phyloP scores from a whole-genome alignment of 495 filamentous ascomycete genomes.

The Podospora pseudocomata region DNA sequence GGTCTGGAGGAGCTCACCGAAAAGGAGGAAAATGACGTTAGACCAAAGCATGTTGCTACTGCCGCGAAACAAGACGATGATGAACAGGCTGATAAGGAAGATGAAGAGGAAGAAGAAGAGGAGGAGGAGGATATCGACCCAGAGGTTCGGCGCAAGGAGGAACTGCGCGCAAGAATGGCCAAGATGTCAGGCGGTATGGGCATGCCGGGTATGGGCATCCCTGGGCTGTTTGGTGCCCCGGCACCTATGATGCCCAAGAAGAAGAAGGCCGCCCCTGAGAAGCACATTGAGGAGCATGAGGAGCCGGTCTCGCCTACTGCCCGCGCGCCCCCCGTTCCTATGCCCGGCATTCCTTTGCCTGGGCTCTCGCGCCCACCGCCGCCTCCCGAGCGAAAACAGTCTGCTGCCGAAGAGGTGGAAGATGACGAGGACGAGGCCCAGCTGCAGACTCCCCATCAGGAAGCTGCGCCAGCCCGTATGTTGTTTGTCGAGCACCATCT shows the following conservation, averaged over 20 bases:
- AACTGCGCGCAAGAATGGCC: conserved; percentile 90
- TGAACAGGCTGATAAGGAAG: conserved; percentile 50
- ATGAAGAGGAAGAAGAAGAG: conserved; percentile 64
- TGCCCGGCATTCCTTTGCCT: conserved; percentile 63
- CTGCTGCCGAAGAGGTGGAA: conserved; percentile 40
- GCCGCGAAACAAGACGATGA: conserved; percentile 38
- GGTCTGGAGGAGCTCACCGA: conserved; percentile 73
- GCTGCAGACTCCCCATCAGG: conserved; percentile 37
- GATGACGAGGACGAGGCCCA: conserved; percentile 36
- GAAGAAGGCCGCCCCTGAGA: conserved; percentile 54
- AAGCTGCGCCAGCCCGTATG: conserved; percentile 47
- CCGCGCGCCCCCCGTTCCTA: conserved; percentile 65
- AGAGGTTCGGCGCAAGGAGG: conserved; percentile 79
- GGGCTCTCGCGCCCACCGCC: conserved; percentile 56
- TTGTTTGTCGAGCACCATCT: conserved; percentile 24
- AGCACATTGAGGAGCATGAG: conserved; percentile 46
- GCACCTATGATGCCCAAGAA: conserved; percentile 55
- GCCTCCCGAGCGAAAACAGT: conserved; percentile 25
- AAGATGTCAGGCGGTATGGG: conserved; percentile 99
- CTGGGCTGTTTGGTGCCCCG: conserved; percentile 61
- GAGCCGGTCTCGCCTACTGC: conserved; percentile 44
- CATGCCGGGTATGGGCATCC: conserved; percentile 86
- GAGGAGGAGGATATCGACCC: conserved; percentile 91
- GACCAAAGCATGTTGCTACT: conserved; percentile 31
- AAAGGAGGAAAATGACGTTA: conserved; percentile 69